A percentile compares a stretch with the other conserved stretches of the same genome.
Conservation (phyloP, 352 stramenopile genomes). For the Phytophthora macrochlamydospora region DNA sequence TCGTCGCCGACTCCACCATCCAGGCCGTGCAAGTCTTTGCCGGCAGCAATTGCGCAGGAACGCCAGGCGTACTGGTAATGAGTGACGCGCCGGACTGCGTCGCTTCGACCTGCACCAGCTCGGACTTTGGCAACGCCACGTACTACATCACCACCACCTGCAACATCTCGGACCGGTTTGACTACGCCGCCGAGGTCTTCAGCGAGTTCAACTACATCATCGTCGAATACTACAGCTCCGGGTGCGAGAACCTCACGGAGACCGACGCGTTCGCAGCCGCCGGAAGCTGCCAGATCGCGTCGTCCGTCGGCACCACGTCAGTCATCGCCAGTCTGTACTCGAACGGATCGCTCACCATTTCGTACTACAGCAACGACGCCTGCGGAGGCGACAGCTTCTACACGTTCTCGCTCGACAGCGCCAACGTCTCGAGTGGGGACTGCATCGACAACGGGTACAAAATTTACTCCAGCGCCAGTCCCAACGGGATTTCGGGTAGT, state of each 20-base stretch:
- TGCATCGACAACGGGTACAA: neutral
- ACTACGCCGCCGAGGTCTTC: constrained; percentile 11
- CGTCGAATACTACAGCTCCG: constrained; percentile 23
- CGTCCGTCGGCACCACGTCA: constrained; percentile 13
- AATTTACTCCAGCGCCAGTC: neutral
- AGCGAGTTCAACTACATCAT: constrained; percentile 23
- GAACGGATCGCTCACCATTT: constrained; percentile 20
- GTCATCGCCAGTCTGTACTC: constrained; percentile 17
- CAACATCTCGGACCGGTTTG: constrained; percentile 20
- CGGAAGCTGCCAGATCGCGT: constrained; percentile 25
- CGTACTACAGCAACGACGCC: constrained; percentile 15
- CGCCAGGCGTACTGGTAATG: constrained; percentile 20
- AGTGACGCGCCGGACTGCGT: constrained; percentile 8
- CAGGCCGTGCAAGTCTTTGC: constrained; percentile 20
- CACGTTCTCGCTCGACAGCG: neutral
- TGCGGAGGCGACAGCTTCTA: constrained; percentile 16
- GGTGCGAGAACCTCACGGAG: neutral
- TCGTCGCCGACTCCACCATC: constrained; percentile 7
- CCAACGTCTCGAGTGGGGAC: neutral
- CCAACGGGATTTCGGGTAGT: neutral
- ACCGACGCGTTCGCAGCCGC: constrained; percentile 14
- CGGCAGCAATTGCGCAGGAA: constrained; percentile 20
- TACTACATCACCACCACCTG: constrained; percentile 15
- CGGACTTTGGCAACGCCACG: constrained; percentile 16
- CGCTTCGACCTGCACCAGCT: constrained; percentile 5